phyloP scores from a whole-genome alignment of 768 basidiomycete genomes.

The Boletus barrowsii region DNA sequence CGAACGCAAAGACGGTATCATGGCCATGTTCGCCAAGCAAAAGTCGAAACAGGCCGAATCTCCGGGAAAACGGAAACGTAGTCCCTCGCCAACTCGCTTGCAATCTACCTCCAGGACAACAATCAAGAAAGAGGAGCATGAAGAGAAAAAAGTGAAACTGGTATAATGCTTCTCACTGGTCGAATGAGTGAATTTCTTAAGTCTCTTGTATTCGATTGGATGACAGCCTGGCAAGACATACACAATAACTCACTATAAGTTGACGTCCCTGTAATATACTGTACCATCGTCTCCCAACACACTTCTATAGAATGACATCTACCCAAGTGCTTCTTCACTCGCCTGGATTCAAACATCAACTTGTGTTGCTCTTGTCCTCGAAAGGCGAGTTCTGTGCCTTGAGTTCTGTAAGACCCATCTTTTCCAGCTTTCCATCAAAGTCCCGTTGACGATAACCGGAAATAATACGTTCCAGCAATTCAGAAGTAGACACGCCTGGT shows the following conservation, averaged over 20 bases:
- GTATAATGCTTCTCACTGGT: neutral
- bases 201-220: neutral
- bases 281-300: neutral
- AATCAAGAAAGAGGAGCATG: constrained; percentile 11
- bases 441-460: constrained; percentile 77
- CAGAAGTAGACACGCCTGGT: constrained; percentile 91
- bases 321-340: neutral
- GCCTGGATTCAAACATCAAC: constrained; percentile 3
- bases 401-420: constrained; percentile 79
- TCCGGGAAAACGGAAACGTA: constrained; percentile 29
- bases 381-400: constrained; percentile 49
- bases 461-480: constrained; percentile 89
- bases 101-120: neutral
- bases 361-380: constrained; percentile 11
- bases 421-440: constrained; percentile 86
- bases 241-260: neutral
- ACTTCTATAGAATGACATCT: neutral
- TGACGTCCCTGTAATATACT: constrained; percentile 9
- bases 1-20: constrained; percentile 80
- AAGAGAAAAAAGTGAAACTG: constrained; percentile 23
- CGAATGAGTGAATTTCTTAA: neutral
- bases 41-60: constrained; percentile 22
- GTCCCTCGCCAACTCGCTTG: constrained; percentile 12
- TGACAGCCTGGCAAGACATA: neutral
- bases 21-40: constrained; percentile 77